These are phyloP conservation scores for Suzukiozyma palmioleophila DNA, from an alignment of 1,139 yeast genomes.

Conservation along the genomic window DNA sequence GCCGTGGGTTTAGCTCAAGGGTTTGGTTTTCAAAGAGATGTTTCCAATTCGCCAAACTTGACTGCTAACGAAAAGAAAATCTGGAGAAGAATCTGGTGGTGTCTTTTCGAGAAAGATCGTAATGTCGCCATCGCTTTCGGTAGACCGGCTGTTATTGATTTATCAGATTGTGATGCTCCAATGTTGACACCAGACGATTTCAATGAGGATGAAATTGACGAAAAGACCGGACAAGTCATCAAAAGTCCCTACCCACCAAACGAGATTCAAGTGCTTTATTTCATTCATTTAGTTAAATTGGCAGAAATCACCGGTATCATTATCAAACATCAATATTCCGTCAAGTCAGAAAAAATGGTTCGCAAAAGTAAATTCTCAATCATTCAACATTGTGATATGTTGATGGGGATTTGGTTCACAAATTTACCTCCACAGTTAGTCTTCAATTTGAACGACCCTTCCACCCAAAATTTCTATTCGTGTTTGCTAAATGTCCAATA, in stretches of 20 bases:
- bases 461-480: conserved; percentile 52
- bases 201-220: conserved; percentile 48
- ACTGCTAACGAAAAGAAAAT: conserved; percentile 45
- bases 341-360: conserved; percentile 56
- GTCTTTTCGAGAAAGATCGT: conserved; percentile 67
- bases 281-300: conserved; percentile 62
- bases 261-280: conserved; percentile 49
- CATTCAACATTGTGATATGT: conserved; percentile 69
- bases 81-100: conserved; percentile 80
- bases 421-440: conserved; percentile 62
- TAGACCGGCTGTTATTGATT: conserved; percentile 63
- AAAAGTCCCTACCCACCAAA: conserved; percentile 44
- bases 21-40: conserved; percentile 67
- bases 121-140: conserved; percentile 75
- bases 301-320: conserved; percentile 75
- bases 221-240: conserved; percentile 16
- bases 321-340: conserved; percentile 66
- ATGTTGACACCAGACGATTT: conserved; percentile 68
- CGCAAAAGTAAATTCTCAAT: conserved; percentile 49
- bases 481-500: conserved; percentile 68
- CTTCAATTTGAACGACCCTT: conserved; percentile 54
- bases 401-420: conserved; percentile 77
- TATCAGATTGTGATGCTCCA: conserved; percentile 75
- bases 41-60: conserved; percentile 28
- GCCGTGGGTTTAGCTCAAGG: conserved; percentile 77